Conservation (phyloP, 495 filamentous ascomycete genomes). For the Penicillium chermesinum region DNA sequence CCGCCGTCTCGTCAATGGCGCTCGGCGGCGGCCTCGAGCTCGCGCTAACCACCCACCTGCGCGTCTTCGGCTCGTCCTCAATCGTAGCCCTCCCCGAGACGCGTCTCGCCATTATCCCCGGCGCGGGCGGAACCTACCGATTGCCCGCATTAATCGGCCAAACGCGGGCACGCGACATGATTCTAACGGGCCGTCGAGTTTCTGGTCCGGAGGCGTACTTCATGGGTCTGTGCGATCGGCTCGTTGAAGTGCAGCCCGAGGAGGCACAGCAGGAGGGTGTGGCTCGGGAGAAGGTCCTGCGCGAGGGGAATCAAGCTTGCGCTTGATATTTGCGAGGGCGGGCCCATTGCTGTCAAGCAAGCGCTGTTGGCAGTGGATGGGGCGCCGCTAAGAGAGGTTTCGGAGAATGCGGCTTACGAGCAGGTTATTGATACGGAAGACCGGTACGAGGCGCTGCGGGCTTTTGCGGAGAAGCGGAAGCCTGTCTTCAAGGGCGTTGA, state of each 20-base stretch:
- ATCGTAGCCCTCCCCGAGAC: conserved; percentile 85
- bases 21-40: conserved; percentile 92
- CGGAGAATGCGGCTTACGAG: conserved; percentile 75
- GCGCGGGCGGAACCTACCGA: conserved; percentile 87
- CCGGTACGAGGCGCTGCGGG: conserved; percentile 75
- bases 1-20: conserved; percentile 71
- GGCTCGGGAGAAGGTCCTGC: conserved; percentile 60
- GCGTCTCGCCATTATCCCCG: conserved; percentile 84
- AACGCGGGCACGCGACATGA: conserved; percentile 70
- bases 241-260: conserved; percentile 66
- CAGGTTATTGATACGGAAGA: conserved; percentile 77
- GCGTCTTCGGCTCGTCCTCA: conserved; percentile 70
- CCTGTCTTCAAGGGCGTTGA: conserved; percentile 75
- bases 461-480: conserved; percentile 88
- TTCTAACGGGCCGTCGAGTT: conserved; percentile 80
- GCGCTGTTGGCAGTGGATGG: conserved; percentile 64
- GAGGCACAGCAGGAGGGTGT: conserved; percentile 47
- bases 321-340: conserved; percentile 78
- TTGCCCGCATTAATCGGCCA: conserved; percentile 72
- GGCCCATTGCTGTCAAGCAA: conserved; percentile 69
- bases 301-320: conserved; percentile 74
- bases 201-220: conserved; percentile 74
- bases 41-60: conserved; percentile 77
- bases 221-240: conserved; percentile 74
- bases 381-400: conserved; percentile 54